Base-by-base conservation (phyloP, 768 basidiomycete species). In the Sarcodon aspratus region DNA sequence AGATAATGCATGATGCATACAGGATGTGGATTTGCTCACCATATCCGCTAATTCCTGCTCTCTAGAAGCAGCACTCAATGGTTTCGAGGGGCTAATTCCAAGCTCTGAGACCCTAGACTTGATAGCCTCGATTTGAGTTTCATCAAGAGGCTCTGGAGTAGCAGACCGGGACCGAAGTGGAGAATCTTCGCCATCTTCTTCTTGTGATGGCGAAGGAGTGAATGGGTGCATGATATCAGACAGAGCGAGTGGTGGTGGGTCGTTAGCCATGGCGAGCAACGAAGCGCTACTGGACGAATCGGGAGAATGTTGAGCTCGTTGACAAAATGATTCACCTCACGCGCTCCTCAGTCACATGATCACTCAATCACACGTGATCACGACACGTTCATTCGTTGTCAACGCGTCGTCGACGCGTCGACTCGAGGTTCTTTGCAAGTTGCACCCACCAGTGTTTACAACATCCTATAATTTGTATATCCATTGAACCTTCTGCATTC, bases 201-300 rank as follows among this genome's bases (percentile, higher is more conserved):
- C 52, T 42, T 69, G 68, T 0, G 62, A 60, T 18, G 76, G 78
- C 1, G 74, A 71, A 3, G 77, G 73, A 9, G 78, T 75, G 61
- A 74, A 69, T 33, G 69, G 57, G 51, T 76, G 73, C 49, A 79
- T 69, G 37, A 79, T 73, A 52, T 81, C 80, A 34, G 74, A 75
- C 43, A 82, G 66, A 7, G 70, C 66, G 27, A 80, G 68, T 8
- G 69, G 60, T 5, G 67, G 69, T 18, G 50, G 62, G 46, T 67
- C 71, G 12, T 60, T 57, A 49, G 52, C 59, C 64, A 69, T 68
- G 48, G 33, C 48, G 48, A 36, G 42, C 38, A 44, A 44, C 49
- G 51, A 42, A 48, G 45, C 32, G 42, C 15, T 13, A 44, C 47
- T 48, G 31, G 45, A 10, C 31, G 43, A 33, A 18, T n/a, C 35